Evolutionary conservation across 1,139 yeast species (phyloP), one percentile per base, ranked within the genome.

Genomic region (Yamadazyma diddensiae): DNA sequence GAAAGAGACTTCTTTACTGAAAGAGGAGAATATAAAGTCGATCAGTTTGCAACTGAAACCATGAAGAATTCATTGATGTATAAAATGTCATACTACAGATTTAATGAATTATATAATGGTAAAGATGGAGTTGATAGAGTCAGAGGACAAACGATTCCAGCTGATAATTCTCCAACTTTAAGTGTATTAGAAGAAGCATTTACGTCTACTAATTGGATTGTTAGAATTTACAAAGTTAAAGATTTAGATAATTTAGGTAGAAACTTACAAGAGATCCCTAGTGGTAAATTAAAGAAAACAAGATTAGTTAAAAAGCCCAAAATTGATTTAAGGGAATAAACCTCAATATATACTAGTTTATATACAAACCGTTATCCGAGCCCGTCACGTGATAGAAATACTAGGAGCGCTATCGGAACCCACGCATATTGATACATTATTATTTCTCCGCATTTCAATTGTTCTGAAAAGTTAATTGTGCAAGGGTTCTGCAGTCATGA

Each of bases 161-260:
- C 74, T 5, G 62, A 63, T 7, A 67, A 70, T 34, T 65, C 77
- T 19, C 83, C 85, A 25, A 70, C 77, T 32, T 70, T 90, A 49
- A 80, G 80, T 54, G 82, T 82, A 32, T 69, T 90, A 29, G 98
- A 94, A 52, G 99, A 94, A 67, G 98, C 83, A 0, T 94, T 82
- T 65, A 92, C 98, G 2, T 74, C 94, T 33, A 95, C 88, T 55
- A 94, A 92, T 70, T 94, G 97, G 97, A 74, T 94, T 48, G 97
- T 94, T 20, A 79, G 99, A 65, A 77, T 94, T 42, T 94, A 85
- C 69, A 86, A 88, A 70, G 88, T 94, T 45, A 92, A 90, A 64
- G 94, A 87, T 44, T 72, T 77, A 40, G 99, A 94, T 58, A 79
- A 78, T 44, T 77, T 85, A 42, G 98, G 97, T 33, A 79, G 98